phyloP scores from a whole-genome alignment of 2,329 filamentous ascomycete species.

The Aspergillus aculeatinus region DNA sequence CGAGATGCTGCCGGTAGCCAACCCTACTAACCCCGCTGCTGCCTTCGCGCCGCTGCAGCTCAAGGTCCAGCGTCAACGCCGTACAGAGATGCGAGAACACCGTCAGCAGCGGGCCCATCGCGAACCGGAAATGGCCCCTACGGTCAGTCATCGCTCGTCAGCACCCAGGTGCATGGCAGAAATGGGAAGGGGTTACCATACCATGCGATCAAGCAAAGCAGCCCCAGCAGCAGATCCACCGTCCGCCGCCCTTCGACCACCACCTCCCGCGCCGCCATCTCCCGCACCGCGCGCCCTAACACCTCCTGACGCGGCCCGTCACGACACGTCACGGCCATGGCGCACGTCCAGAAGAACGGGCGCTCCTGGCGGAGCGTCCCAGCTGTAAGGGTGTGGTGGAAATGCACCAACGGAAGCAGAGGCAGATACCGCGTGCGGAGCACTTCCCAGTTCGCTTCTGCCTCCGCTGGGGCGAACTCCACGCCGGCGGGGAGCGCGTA shows the following conservation, averaged over 20 bases:
- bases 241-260: slow-evolving; percentile 41
- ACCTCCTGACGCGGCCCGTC: slow-evolving; percentile 13
- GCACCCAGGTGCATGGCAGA: no score
- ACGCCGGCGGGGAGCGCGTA: slow-evolving; percentile 8
- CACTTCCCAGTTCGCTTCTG: slow-evolving; percentile 17
- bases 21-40: neutral
- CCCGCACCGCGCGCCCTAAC: slow-evolving; percentile 19
- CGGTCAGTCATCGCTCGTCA: neutral
- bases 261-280: slow-evolving; percentile 22
- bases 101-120: slow-evolving; percentile 3
- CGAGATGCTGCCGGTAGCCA: neutral
- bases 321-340: slow-evolving; percentile 35
- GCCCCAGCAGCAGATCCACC: slow-evolving; percentile 9
- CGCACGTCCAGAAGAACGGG: slow-evolving; percentile 43
- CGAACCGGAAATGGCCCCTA: slow-evolving; percentile 8
- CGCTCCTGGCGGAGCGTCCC: slow-evolving; percentile 30
- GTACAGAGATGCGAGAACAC: slow-evolving; percentile 10
- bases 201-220: slow-evolving; percentile 6
- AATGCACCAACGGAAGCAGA: slow-evolving; percentile 29
- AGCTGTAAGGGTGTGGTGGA: slow-evolving; percentile 24
- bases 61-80: slow-evolving; percentile 5
- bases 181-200: neutral
- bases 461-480: slow-evolving; percentile 12
- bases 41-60: neutral
- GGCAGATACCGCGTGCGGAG: slow-evolving; percentile 27